These are phyloP conservation scores for Fusarium tuaranense DNA, from an alignment of 2,329 filamentous ascomycete species.

Conservation along the genomic window DNA sequence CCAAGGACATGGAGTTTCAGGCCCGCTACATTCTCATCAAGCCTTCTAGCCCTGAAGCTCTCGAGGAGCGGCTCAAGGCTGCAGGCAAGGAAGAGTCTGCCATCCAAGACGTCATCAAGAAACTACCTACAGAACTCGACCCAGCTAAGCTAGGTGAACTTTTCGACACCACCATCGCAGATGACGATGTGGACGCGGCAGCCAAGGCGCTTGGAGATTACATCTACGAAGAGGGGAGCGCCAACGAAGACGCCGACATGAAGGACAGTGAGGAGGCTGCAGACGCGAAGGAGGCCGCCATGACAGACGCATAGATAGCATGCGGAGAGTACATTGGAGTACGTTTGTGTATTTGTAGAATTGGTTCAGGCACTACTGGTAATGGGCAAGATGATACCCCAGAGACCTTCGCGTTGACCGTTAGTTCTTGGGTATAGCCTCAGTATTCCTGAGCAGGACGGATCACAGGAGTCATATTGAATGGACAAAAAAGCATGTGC, in stretches of 20 bases:
- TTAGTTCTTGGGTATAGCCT: neutral
- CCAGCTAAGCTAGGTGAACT: constrained; percentile 40
- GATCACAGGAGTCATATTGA: neutral
- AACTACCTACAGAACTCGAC: constrained; percentile 40
- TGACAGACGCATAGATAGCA: constrained; percentile 27
- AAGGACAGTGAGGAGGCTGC: constrained; percentile 22
- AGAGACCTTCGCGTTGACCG: neutral
- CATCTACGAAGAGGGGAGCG: constrained; percentile 42
- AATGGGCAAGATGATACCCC: constrained; percentile 35
- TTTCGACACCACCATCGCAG: constrained; percentile 44
- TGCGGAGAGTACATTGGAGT: neutral
- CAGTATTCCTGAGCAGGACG: neutral
- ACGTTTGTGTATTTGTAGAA: constrained; percentile 15
- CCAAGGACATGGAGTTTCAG: constrained; percentile 67
- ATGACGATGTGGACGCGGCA: constrained; percentile 43
- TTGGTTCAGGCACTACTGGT: constrained; percentile 12
- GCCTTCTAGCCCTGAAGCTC: constrained; percentile 50
- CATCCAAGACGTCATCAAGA: constrained; percentile 41
- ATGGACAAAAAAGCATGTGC: neutral
- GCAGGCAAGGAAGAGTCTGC: constrained; percentile 39
- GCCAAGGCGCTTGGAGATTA: constrained; percentile 41
- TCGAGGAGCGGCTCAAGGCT: constrained; percentile 46
- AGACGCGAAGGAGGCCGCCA: constrained; percentile 31
- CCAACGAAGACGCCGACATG: constrained; percentile 37
- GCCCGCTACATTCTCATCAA: constrained; percentile 67